Conservation (phyloP, 1,284 basidiomycete species). For the Sanghuangporus weigelae region DNA sequence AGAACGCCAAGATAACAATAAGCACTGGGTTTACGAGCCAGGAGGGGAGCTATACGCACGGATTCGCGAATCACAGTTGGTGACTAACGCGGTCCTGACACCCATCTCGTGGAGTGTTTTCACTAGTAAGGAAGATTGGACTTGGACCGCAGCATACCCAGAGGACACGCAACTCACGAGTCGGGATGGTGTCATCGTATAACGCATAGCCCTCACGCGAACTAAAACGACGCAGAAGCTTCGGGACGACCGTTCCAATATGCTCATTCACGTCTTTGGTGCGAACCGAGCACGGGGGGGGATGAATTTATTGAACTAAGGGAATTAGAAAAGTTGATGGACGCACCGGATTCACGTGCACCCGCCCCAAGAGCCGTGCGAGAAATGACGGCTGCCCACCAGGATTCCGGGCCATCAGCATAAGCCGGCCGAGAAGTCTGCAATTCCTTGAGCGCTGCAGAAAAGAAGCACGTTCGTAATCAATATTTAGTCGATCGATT, state of each 20-base stretch:
- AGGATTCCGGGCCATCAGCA: constrained; percentile 42
- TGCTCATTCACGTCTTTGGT: constrained; percentile 43
- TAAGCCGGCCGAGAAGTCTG: constrained; percentile 56
- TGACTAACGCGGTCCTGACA: constrained; percentile 50
- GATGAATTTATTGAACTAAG: background rate
- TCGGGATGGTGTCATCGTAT: constrained; percentile 57
- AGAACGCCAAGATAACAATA: background rate
- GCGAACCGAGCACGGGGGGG: background rate
- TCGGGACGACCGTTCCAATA: constrained; percentile 48
- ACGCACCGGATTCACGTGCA: constrained; percentile 47
- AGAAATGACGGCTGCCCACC: constrained; percentile 72
- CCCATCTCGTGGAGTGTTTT: constrained; percentile 37
- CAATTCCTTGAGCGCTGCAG: constrained; percentile 55
- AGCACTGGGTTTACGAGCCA: background rate
- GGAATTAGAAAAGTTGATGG: too few relatives aligned
- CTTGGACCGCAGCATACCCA: background rate
- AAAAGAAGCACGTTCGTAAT: background rate
- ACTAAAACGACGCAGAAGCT: constrained; percentile 59
- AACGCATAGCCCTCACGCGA: constrained; percentile 63
- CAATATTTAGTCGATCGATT: background rate
- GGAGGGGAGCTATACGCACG: constrained; percentile 3
- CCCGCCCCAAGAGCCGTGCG: constrained; percentile 70
- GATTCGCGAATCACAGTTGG: constrained; percentile 24
- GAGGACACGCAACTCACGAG: constrained; percentile 39
- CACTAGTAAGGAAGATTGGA: constrained; percentile 32